Evolutionary conservation across 805 yeast genomes (phyloP).

Genomic region (Vanderwaltozyma yarrowii): DNA sequence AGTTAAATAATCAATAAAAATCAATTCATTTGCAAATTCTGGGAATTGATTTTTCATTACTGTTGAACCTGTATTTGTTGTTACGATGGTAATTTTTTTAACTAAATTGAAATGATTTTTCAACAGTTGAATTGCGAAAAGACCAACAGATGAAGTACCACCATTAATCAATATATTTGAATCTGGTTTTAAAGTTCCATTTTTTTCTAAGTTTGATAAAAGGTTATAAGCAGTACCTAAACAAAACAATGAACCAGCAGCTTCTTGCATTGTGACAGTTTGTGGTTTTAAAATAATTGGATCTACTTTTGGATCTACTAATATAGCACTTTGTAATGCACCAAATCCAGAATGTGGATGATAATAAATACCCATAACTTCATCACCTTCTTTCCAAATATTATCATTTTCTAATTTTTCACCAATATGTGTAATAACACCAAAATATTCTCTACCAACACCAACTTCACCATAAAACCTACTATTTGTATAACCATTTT

Average conservation of each 20-base stretch:
- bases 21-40: constrained; percentile 31
- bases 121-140: constrained; percentile 48
- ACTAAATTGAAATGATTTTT: constrained; percentile 40
- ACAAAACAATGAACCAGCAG: constrained; percentile 55
- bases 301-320: constrained; percentile 45
- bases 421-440: constrained; percentile 50
- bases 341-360: constrained; percentile 46
- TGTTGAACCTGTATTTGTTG: constrained; percentile 44
- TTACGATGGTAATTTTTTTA: constrained; percentile 43
- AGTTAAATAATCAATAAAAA: constrained; percentile 26
- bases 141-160: constrained; percentile 69
- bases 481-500: constrained; percentile 39
- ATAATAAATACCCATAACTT: constrained; percentile 51
- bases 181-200: constrained; percentile 27
- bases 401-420: constrained; percentile 16
- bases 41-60: constrained; percentile 33
- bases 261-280: constrained; percentile 38
- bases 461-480: constrained; percentile 50
- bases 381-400: constrained; percentile 45
- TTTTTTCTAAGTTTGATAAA: constrained; percentile 25
- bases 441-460: constrained; percentile 62
- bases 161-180: constrained; percentile 59
- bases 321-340: constrained; percentile 44
- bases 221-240: constrained; percentile 52
- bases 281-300: constrained; percentile 38